Evolutionary conservation across 768 basidiomycete genomes (phyloP).

Genomic region (Boletus rubescentipes): DNA sequence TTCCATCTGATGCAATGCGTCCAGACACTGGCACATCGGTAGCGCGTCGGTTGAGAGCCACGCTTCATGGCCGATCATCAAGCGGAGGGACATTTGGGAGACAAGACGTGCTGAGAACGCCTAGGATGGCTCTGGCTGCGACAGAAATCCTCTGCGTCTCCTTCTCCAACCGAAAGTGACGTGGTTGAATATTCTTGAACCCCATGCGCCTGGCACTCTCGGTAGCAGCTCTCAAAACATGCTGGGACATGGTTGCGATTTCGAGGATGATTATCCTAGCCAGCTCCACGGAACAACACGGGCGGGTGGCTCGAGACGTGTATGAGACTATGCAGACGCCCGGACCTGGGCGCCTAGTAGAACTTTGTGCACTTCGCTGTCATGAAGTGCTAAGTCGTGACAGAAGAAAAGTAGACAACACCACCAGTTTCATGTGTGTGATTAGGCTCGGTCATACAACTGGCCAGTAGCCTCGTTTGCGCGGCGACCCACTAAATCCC

Average conservation of each 20-base stretch:
- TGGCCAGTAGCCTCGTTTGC: too few species aligned
- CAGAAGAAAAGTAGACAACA: too few species aligned
- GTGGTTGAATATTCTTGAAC: neutral
- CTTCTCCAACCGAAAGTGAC: slow-evolving; percentile 15
- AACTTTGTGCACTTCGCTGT: too few species aligned
- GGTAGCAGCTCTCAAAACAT: neutral
- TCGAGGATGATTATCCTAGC: neutral
- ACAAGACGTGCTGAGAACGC: neutral
- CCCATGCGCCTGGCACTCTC: slow-evolving; percentile 1
- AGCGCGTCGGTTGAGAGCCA: slow-evolving; percentile 11
- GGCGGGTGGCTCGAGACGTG: too few species aligned
- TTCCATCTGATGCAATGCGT: slow-evolving; percentile 6
- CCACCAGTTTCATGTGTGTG: too few species aligned
- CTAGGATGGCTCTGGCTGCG: neutral
- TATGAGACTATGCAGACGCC: too few species aligned
- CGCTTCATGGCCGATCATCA: slow-evolving; percentile 8
- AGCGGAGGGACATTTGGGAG: neutral
- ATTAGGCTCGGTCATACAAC: too few species aligned
- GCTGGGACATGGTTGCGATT: neutral
- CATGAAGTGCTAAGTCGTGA: too few species aligned
- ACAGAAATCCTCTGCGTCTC: slow-evolving; percentile 13
- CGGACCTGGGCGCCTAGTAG: too few species aligned
- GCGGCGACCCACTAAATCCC: slow-evolving; percentile 22
- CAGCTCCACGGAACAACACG: neutral
- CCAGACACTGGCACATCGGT: neutral